A percentile compares a stretch with the other conserved stretches of the same genome.
These are phyloP conservation scores for Punctularia strigosozonata DNA, from an alignment of 768 basidiomycete genomes.

Conservation along the genomic window DNA sequence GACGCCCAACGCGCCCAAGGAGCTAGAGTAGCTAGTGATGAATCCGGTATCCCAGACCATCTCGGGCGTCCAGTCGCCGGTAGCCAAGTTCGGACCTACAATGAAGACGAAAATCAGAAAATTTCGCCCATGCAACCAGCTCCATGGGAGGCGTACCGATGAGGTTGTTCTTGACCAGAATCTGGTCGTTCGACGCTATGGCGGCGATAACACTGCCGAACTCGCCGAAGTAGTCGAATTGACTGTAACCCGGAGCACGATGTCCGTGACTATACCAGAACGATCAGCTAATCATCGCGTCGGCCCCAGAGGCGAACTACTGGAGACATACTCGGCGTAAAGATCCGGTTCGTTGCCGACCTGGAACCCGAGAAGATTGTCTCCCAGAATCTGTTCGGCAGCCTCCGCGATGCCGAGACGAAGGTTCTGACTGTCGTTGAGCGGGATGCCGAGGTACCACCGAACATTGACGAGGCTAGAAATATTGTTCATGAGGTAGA, in stretches of 20 bases:
- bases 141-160: no score
- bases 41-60: slow-evolving; percentile 41
- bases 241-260: slow-evolving; percentile 20
- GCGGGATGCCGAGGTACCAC: slow-evolving; percentile 58
- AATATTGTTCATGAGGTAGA: slow-evolving; percentile 54
- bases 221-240: slow-evolving; percentile 37
- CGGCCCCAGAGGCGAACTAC: no score
- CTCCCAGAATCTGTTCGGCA: slow-evolving; percentile 30
- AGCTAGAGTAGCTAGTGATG: slow-evolving; percentile 27
- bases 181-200: slow-evolving; percentile 25
- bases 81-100: slow-evolving; percentile 52
- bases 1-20: slow-evolving; percentile 36
- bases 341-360: slow-evolving; percentile 51
- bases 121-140: no score
- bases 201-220: slow-evolving; percentile 36
- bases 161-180: slow-evolving; percentile 33
- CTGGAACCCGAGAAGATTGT: slow-evolving; percentile 32
- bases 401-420: slow-evolving; percentile 25
- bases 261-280: slow-evolving; percentile 22
- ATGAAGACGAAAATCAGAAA: no score
- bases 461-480: slow-evolving; percentile 45
- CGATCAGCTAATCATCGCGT: no score
- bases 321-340: no score
- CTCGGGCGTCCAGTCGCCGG: slow-evolving; percentile 39
- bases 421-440: slow-evolving; percentile 31